Base-by-base conservation (phyloP, 306 rosid species). In the Cyclanthera cordifolia region DNA sequence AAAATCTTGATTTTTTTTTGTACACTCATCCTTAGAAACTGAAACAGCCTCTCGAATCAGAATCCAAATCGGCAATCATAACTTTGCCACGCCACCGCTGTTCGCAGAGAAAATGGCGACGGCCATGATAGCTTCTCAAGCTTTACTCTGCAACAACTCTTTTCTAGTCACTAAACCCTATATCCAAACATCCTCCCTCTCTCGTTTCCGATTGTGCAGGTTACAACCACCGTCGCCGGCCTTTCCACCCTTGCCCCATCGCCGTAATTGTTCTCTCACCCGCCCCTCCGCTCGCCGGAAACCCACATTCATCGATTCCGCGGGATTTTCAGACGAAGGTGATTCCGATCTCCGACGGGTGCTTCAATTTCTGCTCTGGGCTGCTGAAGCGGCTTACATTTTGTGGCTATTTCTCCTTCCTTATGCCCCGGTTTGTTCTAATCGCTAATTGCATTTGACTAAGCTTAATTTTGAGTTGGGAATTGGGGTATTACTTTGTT, bases 331-430 rank as follows among this genome's bases (percentile, higher is more conserved):
- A 13, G 75, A 75, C 20, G 87, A 67, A 5, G 54, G 68, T 12
- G 76, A 84, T 41, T 77, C 8, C 11, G 63, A 76, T 56, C 13
- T 73, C 0, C 80, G 79, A 53, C 74, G 76, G 28, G 23, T 80
- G 71, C 76, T 86, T 70, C 89, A 69, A 75, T 58, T 68, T 64
- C 37, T 70, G 72, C 64, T 85, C 47, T 89, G 96, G 97, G 76
- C 79, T 21, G 82, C 87, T 11, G 97, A 81, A 67, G 90, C 70
- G 24, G 74, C 78, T 75, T 89, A 91, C 89, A 65, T 91, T 74
- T 56, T 81, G 69, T 88, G 96, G 95, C 96, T 85, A 51, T 88
- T 91, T 74, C 67, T 91, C 54, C 97, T 91, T 73, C 96, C 91
- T 48, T 85, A 74, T 75, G 97, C 95, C 69, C 97, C 95, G 69